A percentile compares a stretch with the other conserved stretches of the same genome.
phyloP scores from a whole-genome alignment of 768 basidiomycete genomes.

The Mycena metata region DNA sequence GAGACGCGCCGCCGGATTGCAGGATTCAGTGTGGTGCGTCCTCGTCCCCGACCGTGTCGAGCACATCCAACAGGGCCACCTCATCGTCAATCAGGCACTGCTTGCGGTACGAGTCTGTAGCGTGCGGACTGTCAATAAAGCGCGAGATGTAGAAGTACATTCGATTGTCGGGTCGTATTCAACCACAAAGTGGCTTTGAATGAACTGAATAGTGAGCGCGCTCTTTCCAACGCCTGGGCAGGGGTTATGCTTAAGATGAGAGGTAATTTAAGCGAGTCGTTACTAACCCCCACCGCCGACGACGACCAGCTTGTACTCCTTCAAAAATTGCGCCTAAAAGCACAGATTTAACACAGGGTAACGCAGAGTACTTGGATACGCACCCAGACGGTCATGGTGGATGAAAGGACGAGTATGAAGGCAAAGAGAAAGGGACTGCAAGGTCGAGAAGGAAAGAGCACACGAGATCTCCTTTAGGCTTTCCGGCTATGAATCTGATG shows the following conservation, averaged over 20 bases:
- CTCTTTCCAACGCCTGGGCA: conserved; percentile 72
- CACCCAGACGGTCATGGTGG: conserved; percentile 32
- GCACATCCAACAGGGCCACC: conserved; percentile 95
- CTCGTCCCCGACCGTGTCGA: conserved; percentile 98
- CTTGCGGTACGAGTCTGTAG: conserved; percentile 93
- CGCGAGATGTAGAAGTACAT: conserved; percentile 20
- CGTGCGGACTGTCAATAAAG: not conserved
- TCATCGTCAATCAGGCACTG: conserved; percentile 99
- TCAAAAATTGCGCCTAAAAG: conserved; percentile 29
- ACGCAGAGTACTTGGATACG: not conserved
- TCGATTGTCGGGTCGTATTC: conserved; percentile 60
- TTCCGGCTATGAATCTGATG: too few relatives aligned
- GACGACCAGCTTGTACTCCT: conserved; percentile 65
- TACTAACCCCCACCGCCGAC: conserved; percentile 81
- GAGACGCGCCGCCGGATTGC: too few relatives aligned
- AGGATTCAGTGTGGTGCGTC: too few relatives aligned
- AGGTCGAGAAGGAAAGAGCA: conserved; percentile 13
- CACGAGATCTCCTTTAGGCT: conserved; percentile 15
- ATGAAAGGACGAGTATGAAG: conserved; percentile 30
- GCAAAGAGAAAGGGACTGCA: conserved; percentile 26
- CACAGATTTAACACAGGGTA: not conserved
- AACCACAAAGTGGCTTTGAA: conserved; percentile 94
- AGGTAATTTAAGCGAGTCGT: too few relatives aligned
- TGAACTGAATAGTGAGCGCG: conserved; percentile 97
- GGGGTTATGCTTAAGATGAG: not conserved